phyloP scores from a whole-genome alignment of 148 eudicot genomes.

The Rhododendron griersonianum region DNA sequence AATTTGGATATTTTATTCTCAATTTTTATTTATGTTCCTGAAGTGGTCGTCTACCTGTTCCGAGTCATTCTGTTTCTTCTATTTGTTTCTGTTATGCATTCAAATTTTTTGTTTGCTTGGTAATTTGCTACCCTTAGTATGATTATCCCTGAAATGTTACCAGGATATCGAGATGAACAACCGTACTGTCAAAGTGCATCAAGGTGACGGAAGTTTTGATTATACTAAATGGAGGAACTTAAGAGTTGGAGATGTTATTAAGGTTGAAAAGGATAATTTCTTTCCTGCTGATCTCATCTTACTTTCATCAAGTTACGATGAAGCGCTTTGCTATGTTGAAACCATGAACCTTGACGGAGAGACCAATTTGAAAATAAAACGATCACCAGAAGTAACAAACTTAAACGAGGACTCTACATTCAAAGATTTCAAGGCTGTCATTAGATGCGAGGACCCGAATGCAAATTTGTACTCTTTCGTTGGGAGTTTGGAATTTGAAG shows the following conservation, averaged over 20 bases:
- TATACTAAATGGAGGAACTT: slow-evolving; percentile 40
- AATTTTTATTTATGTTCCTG: background rate
- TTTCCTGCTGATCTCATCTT: slow-evolving; percentile 67
- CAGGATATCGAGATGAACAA: slow-evolving; percentile 64
- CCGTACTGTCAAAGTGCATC: slow-evolving; percentile 36
- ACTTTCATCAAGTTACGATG: slow-evolving; percentile 63
- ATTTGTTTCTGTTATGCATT: background rate
- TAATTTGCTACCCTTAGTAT: background rate
- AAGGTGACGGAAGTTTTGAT: slow-evolving; percentile 39
- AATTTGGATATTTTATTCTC: background rate
- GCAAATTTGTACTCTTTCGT: slow-evolving; percentile 55
- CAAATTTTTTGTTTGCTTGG: background rate
- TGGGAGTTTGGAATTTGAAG: slow-evolving; percentile 46
- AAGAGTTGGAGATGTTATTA: slow-evolving; percentile 63
- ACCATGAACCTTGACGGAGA: slow-evolving; percentile 73
- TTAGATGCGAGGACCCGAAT: slow-evolving; percentile 76
- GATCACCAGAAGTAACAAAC: slow-evolving; percentile 42
- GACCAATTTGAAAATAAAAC: slow-evolving; percentile 62
- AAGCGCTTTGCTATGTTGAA: slow-evolving; percentile 68
- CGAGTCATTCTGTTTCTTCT: slow-evolving; percentile 2
- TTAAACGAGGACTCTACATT: slow-evolving; percentile 43
- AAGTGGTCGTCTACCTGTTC: background rate
- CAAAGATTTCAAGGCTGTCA: slow-evolving; percentile 37
- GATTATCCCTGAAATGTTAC: slow-evolving; percentile 4
- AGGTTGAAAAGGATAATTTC: slow-evolving; percentile 59